A percentile compares a stretch with the other conserved stretches of the same genome.
Evolutionary conservation across 331 rosid genomes (phyloP).

Genomic region (Pyrus hybrid): DNA sequence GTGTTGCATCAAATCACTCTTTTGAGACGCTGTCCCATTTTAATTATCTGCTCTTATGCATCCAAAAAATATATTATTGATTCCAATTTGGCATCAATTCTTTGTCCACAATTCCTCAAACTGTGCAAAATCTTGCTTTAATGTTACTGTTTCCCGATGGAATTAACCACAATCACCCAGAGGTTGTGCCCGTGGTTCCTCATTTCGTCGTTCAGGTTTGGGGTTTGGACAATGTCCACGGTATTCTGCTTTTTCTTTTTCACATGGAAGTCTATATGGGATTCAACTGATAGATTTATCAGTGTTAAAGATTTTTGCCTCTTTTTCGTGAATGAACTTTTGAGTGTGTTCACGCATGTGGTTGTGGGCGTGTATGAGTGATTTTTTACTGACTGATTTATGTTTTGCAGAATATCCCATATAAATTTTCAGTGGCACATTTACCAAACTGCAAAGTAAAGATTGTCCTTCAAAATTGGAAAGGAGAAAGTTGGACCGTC

Average conservation of each 20-base stretch:
- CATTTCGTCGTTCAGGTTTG: background rate
- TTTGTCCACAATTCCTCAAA: background rate
- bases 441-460: constrained; percentile 79
- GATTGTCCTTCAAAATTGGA: constrained; percentile 71
- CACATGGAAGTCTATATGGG: background rate
- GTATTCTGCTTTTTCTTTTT: background rate
- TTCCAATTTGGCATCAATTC: background rate
- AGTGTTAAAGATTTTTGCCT: background rate
- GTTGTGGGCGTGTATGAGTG: background rate
- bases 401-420: constrained; percentile 76
- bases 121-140: background rate
- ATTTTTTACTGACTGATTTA: constrained; percentile 9
- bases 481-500: constrained; percentile 87
- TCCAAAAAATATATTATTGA: background rate
- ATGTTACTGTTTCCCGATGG: background rate
- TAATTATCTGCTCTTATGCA: background rate
- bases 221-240: background rate
- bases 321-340: background rate
- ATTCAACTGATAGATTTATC: background rate
- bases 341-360: background rate
- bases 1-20: background rate
- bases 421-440: constrained; percentile 79
- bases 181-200: background rate
- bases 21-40: background rate
- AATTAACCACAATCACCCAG: background rate